Evolutionary conservation across 2,329 filamentous ascomycete species (phyloP), one percentile per base, ranked within the genome.

Genomic region (Pseudocercospora crystallina): DNA sequence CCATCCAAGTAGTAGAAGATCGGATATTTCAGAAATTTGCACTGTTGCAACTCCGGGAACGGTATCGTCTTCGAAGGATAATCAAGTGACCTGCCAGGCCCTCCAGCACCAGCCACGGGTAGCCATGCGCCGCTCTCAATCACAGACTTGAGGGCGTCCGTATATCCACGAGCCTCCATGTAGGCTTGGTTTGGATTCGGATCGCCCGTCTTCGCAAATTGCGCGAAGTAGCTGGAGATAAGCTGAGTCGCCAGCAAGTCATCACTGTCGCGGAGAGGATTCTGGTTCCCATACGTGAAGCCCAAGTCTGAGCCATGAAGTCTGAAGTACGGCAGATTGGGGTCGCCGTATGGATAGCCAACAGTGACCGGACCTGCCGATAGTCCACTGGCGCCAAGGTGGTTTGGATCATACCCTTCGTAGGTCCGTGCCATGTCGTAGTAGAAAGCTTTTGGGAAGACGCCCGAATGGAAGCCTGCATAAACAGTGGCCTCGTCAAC

Each of bases 391-490:
- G 76, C 70, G 37, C 79, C 76, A 2, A 79, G 71, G 14, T 73
- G 69, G 41, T 83, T 81, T 30, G 79, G 82, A 32, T 77, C 77
- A 42, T 75, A 75, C 1, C 74, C 76, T 42, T 40, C 73, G 58
- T 79, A 80, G 0, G 77, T 78, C 38, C 81, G 75, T 53, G 82
- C 78, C 58, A 84, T 79, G 62, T 83, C 78, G 66, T 84, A 85
- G 62, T 77, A 83, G 63, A 79, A 84, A 0, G 80, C 70, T 5
- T 70, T 66, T 26, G 71, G 64, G 60, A 83, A 78, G 0, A 75
- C 73, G 2, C 69, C 66, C 12, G 71, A 74, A 12, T 62, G 65
- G 0, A 76, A 67, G 2, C 75, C 80, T 0, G 78, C 71, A 60
- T 77, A 78, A 5, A 77, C 77, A 2, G 81, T 84, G 5, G 80